Evolutionary conservation across 179 eudicot species (phyloP).

Genomic region (Beta lomatogona): DNA sequence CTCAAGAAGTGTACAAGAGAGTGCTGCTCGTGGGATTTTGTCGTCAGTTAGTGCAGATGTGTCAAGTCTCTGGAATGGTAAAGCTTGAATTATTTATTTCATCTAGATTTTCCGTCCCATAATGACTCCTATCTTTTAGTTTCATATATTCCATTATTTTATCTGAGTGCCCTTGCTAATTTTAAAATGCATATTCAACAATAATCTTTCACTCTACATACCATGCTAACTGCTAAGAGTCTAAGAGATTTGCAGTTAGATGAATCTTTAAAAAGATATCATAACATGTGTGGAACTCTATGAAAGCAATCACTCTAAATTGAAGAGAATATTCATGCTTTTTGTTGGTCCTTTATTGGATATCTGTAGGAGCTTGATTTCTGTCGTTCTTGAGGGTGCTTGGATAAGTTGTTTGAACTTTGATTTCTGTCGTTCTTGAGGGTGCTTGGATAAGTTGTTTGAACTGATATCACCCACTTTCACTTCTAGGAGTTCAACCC

Average conservation of each 20-base stretch:
- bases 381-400: not conserved
- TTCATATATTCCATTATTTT: not conserved
- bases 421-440: not conserved
- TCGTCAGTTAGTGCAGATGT: conserved; percentile 83
- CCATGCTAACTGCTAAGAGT: not conserved
- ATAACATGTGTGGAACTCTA: not conserved
- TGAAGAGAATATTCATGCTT: not conserved
- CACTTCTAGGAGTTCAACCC: conserved; percentile 60
- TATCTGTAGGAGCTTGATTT: not conserved
- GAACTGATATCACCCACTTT: conserved; percentile 11
- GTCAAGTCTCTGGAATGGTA: conserved; percentile 90
- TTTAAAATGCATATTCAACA: not conserved
- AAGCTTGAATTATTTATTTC: conserved; percentile 3
- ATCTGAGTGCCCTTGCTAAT: not conserved
- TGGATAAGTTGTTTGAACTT: not conserved
- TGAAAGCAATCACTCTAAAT: not conserved
- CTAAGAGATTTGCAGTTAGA: not conserved
- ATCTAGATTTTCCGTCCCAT: not conserved
- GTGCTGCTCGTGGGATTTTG: conserved; percentile 74
- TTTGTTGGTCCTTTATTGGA: not conserved
- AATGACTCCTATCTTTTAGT: not conserved
- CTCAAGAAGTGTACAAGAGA: conserved; percentile 74
- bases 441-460: not conserved
- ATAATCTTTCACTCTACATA: no score
- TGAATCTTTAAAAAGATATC: not conserved